Evolutionary conservation across 768 basidiomycete species (phyloP), one percentile per base, ranked within the genome.

Genomic region (Leucocoprinus birnbaumii): DNA sequence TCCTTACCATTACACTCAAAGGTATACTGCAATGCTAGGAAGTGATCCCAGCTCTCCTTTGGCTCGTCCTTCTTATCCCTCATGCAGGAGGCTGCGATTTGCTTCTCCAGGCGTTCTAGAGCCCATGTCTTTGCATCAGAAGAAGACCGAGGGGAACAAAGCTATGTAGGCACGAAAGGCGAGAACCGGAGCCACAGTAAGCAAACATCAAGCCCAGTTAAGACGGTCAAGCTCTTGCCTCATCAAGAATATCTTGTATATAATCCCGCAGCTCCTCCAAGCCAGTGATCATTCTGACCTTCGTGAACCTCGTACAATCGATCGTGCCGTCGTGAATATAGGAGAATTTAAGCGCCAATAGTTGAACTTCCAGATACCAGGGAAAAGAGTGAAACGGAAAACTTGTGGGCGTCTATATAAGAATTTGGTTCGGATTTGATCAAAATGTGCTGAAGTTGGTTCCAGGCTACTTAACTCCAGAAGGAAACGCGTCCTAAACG

Each of bases 1-100:
- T 26, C 14, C 87, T 57, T 61, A 91, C 91, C 74, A 63, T 94
- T 94, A 68, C 86, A 90, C 66, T 93, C 87, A 60, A 94, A 92
- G 0, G 83, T 83, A 60, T 88, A 82, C 65, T 94, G 91, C 40
- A 91, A 70, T 9, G 80, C 75, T 18, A 85, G 65, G 67, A 91
- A 89, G 44, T 71, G 68, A 35, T 76, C 73, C 59, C 83, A 73
- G 8, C 77, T 76, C 25, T 74, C 75, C 16, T 73, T 68, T 16
- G 25, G 18, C 19, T 75, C 63, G 21, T 75, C 68, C n/a, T 70
- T 63, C 37, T 73, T 45, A 25, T 45, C 31, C 2, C 70, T 62
- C 38, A 79, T 72, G 54, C 78, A 75, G n/a, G 78, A 77, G 51
- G 67, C 51, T 2, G 82, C 86, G 26, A 85, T 69, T 26, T 79